Base-by-base conservation (phyloP, 116 monocot genomes). In the Phalaenopsis hybrid region DNA sequence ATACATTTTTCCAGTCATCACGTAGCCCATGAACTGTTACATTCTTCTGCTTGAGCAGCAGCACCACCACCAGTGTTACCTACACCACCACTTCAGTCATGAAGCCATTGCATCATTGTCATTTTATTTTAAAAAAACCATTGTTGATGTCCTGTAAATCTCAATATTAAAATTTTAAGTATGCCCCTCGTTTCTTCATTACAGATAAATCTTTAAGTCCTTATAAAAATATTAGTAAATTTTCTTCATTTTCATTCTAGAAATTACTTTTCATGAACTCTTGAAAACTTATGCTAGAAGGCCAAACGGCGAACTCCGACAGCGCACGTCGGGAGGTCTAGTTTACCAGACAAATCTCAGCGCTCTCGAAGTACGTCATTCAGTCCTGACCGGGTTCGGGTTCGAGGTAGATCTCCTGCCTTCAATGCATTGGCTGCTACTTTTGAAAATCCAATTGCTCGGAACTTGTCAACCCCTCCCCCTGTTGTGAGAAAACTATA, bases 401-500 rank as follows among this genome's bases (percentile, higher is more conserved):
- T 88, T 41, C 80, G 88, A 79, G 88, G 88, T 69, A 84, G 86
- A 52, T 90, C 90, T 65, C 90, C 90, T 43, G 88, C 88, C 1
- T 88, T 90, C 80, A 90, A 81, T 79, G 90, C 90, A 41, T 76
- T 90, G 37, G 90, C 90, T 59, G 90, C 80, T 79, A 86, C 82
- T 74, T 86, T 90, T 72, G 90, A 87, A 80, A 90, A 85, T 63
- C 76, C 86, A 25, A 82, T 75, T 50, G 74, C 82, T 51, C 75
- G 90, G n/a, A 90, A 90, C 80, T 84, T 88, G 69, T 90, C 90
- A 43, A 90, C 90, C 51, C 90, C 90, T 81, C 90, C 90, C 8
- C 86, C 90, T 1, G 84, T 82, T 41, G 86, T 82, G 16, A 86
- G 85, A 81, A 90, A 88, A 82, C 52, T 82, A 25, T 88, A 82